These are phyloP conservation scores for Aphanomyces invadans DNA, from an alignment of 352 stramenopile species.

Conservation along the genomic window DNA sequence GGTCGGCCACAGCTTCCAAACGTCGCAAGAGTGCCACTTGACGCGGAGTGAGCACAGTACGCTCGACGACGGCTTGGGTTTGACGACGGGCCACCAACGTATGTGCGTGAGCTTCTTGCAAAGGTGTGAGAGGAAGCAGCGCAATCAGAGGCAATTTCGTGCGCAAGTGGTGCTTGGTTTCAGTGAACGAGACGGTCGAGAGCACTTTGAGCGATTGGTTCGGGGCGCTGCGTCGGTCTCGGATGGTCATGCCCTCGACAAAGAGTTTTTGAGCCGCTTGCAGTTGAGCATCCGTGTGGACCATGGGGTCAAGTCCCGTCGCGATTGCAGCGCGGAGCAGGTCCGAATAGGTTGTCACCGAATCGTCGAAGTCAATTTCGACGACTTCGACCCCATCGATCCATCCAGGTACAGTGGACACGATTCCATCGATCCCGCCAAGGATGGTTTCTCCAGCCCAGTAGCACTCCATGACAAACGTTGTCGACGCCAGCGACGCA, in stretches of 20 bases:
- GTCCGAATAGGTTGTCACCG: neutral
- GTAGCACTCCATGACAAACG: conserved; percentile 5
- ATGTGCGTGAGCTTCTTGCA: neutral
- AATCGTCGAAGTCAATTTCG: neutral
- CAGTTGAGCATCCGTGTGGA: neutral
- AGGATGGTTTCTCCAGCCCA: neutral
- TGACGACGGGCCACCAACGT: neutral
- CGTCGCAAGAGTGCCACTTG: neutral
- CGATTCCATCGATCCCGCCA: neutral
- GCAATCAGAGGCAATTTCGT: neutral
- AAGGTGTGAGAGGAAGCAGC: neutral
- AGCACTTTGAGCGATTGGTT: neutral
- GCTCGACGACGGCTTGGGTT: neutral
- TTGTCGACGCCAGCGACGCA: neutral
- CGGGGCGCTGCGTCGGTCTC: neutral
- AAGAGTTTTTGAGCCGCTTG: neutral
- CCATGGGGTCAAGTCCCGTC: neutral
- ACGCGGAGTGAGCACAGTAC: neutral
- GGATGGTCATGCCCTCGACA: neutral
- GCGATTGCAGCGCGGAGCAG: neutral
- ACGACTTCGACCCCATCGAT: neutral
- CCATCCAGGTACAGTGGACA: neutral
- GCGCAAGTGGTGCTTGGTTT: neutral
- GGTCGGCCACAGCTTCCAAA: neutral
- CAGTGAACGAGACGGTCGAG: neutral